Percentiles rank a stretch among this genome's conserved stretches.
phyloP scores from a whole-genome alignment of 2,329 filamentous ascomycete genomes.

The Alternaria sp. region DNA sequence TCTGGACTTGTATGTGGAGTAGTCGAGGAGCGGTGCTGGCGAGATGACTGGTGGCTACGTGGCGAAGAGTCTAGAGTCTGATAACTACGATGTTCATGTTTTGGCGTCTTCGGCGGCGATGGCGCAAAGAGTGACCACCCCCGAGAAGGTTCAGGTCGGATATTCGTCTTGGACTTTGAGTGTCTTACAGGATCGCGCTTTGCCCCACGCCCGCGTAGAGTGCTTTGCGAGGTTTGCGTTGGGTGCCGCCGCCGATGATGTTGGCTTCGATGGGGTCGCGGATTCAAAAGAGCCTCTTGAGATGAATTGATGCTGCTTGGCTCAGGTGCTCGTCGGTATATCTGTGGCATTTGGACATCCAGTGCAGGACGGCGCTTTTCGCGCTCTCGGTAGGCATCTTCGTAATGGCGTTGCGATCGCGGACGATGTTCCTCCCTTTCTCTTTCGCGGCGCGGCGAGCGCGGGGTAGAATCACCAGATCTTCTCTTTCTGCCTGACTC shows the following conservation, averaged over 20 bases:
- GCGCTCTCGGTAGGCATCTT: constrained; percentile 28
- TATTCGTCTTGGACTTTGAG: constrained; percentile 44
- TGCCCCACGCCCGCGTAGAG: constrained; percentile 47
- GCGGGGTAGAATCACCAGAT: constrained; percentile 34
- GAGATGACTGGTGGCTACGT: constrained; percentile 40
- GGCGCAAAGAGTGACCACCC: constrained; percentile 45
- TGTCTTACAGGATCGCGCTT: constrained; percentile 48
- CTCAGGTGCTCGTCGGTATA: constrained; percentile 42
- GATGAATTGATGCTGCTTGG: constrained; percentile 41
- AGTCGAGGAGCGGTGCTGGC: constrained; percentile 33
- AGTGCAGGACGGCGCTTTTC: constrained; percentile 34
- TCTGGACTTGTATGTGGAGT: constrained; percentile 20
- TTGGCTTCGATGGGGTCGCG: constrained; percentile 47
- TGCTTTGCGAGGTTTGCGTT: constrained; percentile 46
- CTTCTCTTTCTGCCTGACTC: constrained; percentile 39
- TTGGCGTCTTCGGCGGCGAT: constrained; percentile 43
- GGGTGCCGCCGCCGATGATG: constrained; percentile 46
- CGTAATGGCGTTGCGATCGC: constrained; percentile 30
- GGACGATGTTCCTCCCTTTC: constrained; percentile 34
- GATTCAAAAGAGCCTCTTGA: constrained; percentile 48
- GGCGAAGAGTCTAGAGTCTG: constrained; percentile 42
- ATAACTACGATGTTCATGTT: constrained; percentile 34
- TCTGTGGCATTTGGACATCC: constrained; percentile 40
- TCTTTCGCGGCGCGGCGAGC: constrained; percentile 36
- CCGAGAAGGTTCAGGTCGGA: constrained; percentile 36